Evolutionary conservation across 2,329 filamentous ascomycete species (phyloP).

Genomic region (Colletotrichum liriopes): DNA sequence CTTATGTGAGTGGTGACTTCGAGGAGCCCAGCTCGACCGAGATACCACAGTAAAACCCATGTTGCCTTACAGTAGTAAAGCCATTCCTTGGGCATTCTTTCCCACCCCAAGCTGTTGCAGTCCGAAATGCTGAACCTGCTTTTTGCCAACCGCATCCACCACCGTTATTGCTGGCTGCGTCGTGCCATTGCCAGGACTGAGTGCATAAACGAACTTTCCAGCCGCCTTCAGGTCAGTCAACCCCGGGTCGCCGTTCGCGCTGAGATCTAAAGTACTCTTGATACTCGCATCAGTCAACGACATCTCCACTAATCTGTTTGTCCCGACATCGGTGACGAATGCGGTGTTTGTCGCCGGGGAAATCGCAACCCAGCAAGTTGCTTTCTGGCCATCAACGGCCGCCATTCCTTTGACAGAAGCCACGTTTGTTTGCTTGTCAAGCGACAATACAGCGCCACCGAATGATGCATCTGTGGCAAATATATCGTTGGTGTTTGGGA

Average conservation of each 20-base stretch:
- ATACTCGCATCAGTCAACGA: constrained; percentile 64
- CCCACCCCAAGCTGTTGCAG: constrained; percentile 10
- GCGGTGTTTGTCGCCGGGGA: constrained; percentile 63
- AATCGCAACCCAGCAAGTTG: constrained; percentile 73
- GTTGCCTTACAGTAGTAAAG: background rate
- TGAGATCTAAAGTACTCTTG: constrained; percentile 58
- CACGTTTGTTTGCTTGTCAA: constrained; percentile 52
- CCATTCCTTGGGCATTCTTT: constrained; percentile 38
- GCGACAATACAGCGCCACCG: constrained; percentile 65
- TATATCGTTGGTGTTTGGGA: constrained; percentile 61
- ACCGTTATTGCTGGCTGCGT: constrained; percentile 55
- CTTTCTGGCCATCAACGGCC: constrained; percentile 65
- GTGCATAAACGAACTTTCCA: constrained; percentile 71
- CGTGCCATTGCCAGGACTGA: constrained; percentile 68
- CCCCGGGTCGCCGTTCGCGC: constrained; percentile 64
- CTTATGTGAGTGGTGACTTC: background rate
- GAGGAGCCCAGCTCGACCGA: background rate
- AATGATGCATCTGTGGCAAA: constrained; percentile 74
- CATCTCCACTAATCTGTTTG: constrained; percentile 71
- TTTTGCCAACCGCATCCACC: constrained; percentile 49
- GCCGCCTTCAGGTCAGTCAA: constrained; percentile 69
- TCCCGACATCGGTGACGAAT: constrained; percentile 71
- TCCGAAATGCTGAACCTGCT: constrained; percentile 30
- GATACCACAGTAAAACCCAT: fast-evolving
- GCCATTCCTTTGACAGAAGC: constrained; percentile 56